Percentiles rank a stretch among this genome's conserved stretches.
These are phyloP conservation scores for Xylaria multiplex DNA, from an alignment of 2,329 filamentous ascomycete species.

Conservation along the genomic window DNA sequence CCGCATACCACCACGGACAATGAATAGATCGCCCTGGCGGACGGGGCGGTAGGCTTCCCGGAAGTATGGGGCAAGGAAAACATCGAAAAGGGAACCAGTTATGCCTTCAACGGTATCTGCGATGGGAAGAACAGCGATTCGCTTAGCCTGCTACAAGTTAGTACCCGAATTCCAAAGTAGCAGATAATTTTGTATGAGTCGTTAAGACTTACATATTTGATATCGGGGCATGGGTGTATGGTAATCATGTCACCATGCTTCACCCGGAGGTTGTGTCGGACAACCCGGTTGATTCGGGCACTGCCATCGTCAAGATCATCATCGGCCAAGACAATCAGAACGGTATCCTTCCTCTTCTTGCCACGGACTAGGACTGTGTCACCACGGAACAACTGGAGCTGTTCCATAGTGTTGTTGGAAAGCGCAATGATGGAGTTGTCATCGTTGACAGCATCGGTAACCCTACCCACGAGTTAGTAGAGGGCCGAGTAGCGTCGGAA, in stretches of 20 bases:
- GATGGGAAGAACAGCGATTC: conserved; percentile 97
- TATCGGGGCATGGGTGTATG: conserved; percentile 96
- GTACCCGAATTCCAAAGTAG: background rate
- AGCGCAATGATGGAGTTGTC: conserved; percentile 99
- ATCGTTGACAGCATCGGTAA: conserved; percentile 98
- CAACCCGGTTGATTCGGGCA: conserved; percentile 96
- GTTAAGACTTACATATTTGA: conserved; percentile 91
- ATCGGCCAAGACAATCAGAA: conserved; percentile 95
- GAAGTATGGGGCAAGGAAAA: conserved; percentile 99
- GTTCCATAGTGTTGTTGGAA: conserved; percentile 99
- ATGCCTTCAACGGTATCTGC: conserved; percentile 98
- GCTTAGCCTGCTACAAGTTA: conserved; percentile 78
- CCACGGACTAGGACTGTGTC: conserved; percentile 98
- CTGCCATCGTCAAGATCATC: conserved; percentile 98
- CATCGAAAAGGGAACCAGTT: conserved; percentile 97
- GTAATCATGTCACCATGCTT: conserved; percentile 99
- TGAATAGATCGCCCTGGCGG: conserved; percentile 97
- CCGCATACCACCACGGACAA: conserved; percentile 96
- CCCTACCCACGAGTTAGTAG: conserved; percentile 63
- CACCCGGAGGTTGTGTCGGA: conserved; percentile 96
- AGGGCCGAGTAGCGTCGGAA: background rate
- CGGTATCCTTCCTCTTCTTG: conserved; percentile 99
- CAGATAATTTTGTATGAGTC: background rate
- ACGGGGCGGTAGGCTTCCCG: conserved; percentile 98
- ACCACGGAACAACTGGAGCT: conserved; percentile 96